Base-by-base conservation (phyloP, 2,329 filamentous ascomycete genomes). In the Paracoccidioides lutzii region DNA sequence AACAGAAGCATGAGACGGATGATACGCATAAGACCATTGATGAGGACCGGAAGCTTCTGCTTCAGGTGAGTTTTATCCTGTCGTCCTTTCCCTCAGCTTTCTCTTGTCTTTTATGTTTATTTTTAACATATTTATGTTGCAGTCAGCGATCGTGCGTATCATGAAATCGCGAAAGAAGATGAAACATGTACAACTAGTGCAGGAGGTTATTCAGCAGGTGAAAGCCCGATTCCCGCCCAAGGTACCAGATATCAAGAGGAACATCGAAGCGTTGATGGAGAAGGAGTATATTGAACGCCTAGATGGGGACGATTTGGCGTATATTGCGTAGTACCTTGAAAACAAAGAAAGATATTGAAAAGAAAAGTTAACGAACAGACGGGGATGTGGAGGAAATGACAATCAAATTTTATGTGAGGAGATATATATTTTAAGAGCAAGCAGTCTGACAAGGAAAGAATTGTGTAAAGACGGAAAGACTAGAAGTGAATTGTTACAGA, bases 11-110 rank as follows among this genome's bases (percentile, higher is more conserved):
- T 61, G 93, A 98, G 71, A 87, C 90, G 61, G 90, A 89, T 59
- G 93, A 98, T 69, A 98, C 93, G 5, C 95, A 97, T 78, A 98
- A 98, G 82, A 97, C 90, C 3, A 96, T 98, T 64, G 93, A 98
- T 75, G 93, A 98, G 73, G 93, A 98, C 71, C 82, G 93, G 59
- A 97, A 97, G 74, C 78, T 98, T 59, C 81, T 98, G 57, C 87
- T 97, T 69, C 93, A 98, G 84, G 91, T 95, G 80, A 72, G 85
- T 78, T 35, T 9, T 5, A 9, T n/a, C 41, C 28, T 41, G 28
- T 5, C 35, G 49, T 42, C 50, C 54, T 6, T 57, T 56, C 60
- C 57, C 30, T n/a, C 38, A 38, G 45, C 30, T 33, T 56, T 43
- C 15, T 33, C 22, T 22, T 22, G 22, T 61, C 56, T 45, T 32